A percentile compares a stretch with the other conserved stretches of the same genome.
Evolutionary conservation across 2,329 filamentous ascomycete species (phyloP).

Genomic region (Claviceps purpurea): DNA sequence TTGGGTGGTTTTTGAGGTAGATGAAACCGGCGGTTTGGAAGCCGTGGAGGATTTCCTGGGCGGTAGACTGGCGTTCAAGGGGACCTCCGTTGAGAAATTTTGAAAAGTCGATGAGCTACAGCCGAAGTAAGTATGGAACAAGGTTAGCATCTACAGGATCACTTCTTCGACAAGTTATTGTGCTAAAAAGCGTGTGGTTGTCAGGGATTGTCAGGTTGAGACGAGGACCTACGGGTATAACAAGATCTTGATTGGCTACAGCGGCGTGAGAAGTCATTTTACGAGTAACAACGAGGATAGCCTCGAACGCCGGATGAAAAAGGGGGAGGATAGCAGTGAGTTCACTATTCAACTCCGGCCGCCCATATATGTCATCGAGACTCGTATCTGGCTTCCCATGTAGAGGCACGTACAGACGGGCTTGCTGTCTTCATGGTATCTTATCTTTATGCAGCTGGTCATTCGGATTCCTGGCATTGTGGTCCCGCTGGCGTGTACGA

Average conservation of each 20-base stretch:
- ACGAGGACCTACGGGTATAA: constrained; percentile 35
- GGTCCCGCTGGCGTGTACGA: too few relatives aligned
- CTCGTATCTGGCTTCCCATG: too few relatives aligned
- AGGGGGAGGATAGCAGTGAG: too few relatives aligned
- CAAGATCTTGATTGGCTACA: constrained; percentile 37
- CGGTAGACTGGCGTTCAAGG: constrained; percentile 48
- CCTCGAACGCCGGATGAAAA: background rate
- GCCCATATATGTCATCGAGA: too few relatives aligned
- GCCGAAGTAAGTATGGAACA: background rate
- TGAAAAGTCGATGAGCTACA: constrained; percentile 45
- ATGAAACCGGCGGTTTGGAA: constrained; percentile 84
- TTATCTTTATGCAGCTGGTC: too few relatives aligned
- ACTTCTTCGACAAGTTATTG: background rate
- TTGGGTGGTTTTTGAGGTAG: constrained; percentile 70
- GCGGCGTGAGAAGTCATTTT: constrained; percentile 25
- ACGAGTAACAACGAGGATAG: background rate
- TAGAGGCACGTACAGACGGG: too few relatives aligned
- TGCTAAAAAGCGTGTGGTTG: background rate
- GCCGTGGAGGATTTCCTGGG: constrained; percentile 58
- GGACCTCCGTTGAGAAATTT: constrained; percentile 53
- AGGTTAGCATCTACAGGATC: background rate
- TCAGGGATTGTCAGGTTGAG: background rate
- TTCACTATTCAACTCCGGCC: too few relatives aligned
- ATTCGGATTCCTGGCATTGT: too few relatives aligned
- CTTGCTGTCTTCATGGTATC: too few relatives aligned